These are phyloP conservation scores for Epichloe gansuensis DNA, from an alignment of 2,329 filamentous ascomycete species.

Conservation along the genomic window DNA sequence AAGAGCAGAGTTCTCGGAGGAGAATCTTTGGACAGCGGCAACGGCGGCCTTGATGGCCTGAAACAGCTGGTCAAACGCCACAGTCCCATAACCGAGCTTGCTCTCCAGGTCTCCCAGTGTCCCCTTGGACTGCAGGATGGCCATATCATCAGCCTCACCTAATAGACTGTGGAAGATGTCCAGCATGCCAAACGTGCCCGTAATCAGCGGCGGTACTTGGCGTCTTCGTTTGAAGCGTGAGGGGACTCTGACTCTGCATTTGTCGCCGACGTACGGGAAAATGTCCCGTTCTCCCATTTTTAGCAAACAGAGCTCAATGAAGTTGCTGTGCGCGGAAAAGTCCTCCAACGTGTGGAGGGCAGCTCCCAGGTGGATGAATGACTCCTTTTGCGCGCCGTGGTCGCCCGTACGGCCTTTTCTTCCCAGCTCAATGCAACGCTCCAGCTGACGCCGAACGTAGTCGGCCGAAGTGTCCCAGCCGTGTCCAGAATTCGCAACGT, in stretches of 20 bases:
- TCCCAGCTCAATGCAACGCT: conserved; percentile 57
- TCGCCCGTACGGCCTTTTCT: conserved; percentile 54
- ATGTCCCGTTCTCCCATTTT: conserved; percentile 56
- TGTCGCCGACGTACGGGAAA: conserved; percentile 34
- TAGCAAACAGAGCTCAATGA: conserved; percentile 56
- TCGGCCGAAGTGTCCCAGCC: conserved; percentile 76
- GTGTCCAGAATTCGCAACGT: conserved; percentile 66
- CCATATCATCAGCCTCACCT: conserved; percentile 41
- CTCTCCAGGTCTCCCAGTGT: conserved; percentile 60
- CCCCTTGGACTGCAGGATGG: conserved; percentile 32
- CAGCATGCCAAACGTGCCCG: conserved; percentile 39
- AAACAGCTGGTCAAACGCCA: conserved; percentile 20
- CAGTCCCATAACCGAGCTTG: conserved; percentile 49
- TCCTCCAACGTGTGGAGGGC: conserved; percentile 62
- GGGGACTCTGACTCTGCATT: conserved; percentile 25
- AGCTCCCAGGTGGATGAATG: conserved; percentile 56
- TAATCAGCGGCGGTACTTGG: conserved; percentile 57
- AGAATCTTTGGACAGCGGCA: conserved; percentile 13
- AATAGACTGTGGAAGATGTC: conserved; percentile 58
- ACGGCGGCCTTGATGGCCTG: conserved; percentile 15
- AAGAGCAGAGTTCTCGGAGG: conserved; percentile 11
- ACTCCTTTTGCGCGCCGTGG: conserved; percentile 43
- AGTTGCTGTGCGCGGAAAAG: conserved; percentile 55
- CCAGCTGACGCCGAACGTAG: conserved; percentile 59
- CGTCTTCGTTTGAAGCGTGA: conserved; percentile 34